Conservation (phyloP, 2,329 filamentous ascomycete species). For the Verticillium alfalfae region DNA sequence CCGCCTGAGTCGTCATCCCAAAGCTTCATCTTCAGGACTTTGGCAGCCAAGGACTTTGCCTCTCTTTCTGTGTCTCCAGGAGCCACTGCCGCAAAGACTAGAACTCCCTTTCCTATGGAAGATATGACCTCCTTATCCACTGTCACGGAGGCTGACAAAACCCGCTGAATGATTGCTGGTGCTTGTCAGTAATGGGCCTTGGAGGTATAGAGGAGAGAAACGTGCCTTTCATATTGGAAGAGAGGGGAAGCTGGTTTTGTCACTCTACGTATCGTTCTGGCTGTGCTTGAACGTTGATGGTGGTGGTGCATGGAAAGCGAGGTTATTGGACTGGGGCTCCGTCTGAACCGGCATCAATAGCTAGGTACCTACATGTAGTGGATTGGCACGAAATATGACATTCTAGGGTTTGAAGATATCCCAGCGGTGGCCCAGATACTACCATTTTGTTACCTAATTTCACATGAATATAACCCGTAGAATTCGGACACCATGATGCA, state of each 20-base stretch:
- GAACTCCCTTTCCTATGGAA: slow-evolving; percentile 80
- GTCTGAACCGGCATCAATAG: no score
- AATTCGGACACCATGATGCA: no score
- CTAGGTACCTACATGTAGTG: no score
- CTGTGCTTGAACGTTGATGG: neutral
- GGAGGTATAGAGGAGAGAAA: slow-evolving; percentile 6
- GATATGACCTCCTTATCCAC: slow-evolving; percentile 89
- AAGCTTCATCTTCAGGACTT: slow-evolving; percentile 83
- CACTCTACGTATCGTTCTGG: neutral
- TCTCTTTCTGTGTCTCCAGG: slow-evolving; percentile 89
- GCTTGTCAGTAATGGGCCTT: slow-evolving; percentile 12
- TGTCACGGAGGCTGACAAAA: slow-evolving; percentile 91
- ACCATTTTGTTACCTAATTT: no score
- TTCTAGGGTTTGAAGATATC: neutral
- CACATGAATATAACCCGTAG: no score
- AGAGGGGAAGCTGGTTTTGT: neutral
- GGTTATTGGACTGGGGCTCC: no score
- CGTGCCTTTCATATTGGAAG: slow-evolving; percentile 29
- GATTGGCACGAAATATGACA: no score
- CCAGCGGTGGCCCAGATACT: no score
- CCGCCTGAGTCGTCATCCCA: slow-evolving; percentile 79
- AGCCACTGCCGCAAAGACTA: slow-evolving; percentile 87
- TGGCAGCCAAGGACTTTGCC: slow-evolving; percentile 74
- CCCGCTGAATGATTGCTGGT: slow-evolving; percentile 83
- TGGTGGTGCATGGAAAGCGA: neutral